Evolutionary conservation across 2,329 filamentous ascomycete genomes (phyloP).

Genomic region (Orbilia quercus): DNA sequence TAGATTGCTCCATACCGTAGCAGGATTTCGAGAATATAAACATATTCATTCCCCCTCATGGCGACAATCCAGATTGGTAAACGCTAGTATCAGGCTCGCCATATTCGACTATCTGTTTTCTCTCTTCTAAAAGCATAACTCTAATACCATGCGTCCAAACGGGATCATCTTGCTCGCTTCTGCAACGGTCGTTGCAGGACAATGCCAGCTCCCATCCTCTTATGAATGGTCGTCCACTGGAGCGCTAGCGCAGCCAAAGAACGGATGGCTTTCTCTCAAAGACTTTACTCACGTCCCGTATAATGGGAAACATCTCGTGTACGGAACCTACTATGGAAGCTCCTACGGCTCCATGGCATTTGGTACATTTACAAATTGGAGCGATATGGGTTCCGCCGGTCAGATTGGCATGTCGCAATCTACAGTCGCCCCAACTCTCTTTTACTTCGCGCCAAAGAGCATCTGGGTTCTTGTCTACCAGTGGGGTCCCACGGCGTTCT

Average conservation of each 20-base stretch:
- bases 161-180: conserved; percentile 40
- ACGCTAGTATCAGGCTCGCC: too few species aligned
- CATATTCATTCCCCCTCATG: too few species aligned
- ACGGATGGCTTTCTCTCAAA: conserved; percentile 71
- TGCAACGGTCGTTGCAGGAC: conserved; percentile 14
- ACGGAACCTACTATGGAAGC: conserved; percentile 67
- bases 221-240: conserved; percentile 70
- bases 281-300: conserved; percentile 71
- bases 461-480: conserved; percentile 75
- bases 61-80: too few species aligned
- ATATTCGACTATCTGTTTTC: too few species aligned
- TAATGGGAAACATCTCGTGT: conserved; percentile 72
- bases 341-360: conserved; percentile 72
- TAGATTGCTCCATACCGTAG: too few species aligned
- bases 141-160: too few species aligned
- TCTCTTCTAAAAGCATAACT: too few species aligned
- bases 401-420: conserved; percentile 68
- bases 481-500: conserved; percentile 72
- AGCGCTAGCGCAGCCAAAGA: conserved; percentile 67
- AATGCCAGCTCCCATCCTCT: conserved; percentile 63
- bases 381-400: conserved; percentile 66
- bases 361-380: conserved; percentile 68
- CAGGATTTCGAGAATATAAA: too few species aligned
- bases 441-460: conserved; percentile 72
- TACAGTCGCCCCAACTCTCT: conserved; percentile 72